Conservation (phyloP, 305 asterid genomes). For the Salvia sclarea region DNA sequence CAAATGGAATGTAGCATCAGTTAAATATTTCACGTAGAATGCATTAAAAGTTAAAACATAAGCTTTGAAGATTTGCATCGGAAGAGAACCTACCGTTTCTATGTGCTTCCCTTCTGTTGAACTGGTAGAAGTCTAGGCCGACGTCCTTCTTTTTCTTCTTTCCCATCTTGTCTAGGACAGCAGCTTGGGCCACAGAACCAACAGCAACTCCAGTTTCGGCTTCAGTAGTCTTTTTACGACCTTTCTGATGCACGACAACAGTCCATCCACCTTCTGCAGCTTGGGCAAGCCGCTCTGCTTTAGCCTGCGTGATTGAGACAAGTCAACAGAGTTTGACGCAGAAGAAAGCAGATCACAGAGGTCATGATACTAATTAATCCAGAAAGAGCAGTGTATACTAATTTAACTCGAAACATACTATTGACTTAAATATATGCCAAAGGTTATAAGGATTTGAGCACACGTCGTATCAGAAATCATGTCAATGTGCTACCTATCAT, state of each 20-base stretch:
- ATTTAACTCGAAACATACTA: neutral
- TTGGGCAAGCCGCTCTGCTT: slow-evolving; percentile 66
- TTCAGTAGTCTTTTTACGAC: slow-evolving; percentile 89
- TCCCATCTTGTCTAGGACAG: slow-evolving; percentile 64
- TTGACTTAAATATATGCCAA: neutral
- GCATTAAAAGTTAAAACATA: neutral
- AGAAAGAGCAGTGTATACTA: slow-evolving; percentile 4
- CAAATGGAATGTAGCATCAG: neutral
- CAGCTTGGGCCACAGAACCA: slow-evolving; percentile 89
- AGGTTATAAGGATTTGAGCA: slow-evolving; percentile 1
- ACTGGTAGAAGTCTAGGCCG: slow-evolving; percentile 77
- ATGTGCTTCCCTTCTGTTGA: slow-evolving; percentile 85
- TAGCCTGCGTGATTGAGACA: slow-evolving; percentile 56
- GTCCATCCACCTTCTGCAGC: slow-evolving; percentile 97
- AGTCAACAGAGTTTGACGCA: slow-evolving; percentile 1
- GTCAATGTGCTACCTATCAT: slow-evolving; percentile 1
- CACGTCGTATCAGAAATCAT: neutral
- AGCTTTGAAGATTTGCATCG: slow-evolving; percentile 9
- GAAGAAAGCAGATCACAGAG: neutral
- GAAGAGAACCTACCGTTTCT: slow-evolving; percentile 60
- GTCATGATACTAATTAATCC: neutral
- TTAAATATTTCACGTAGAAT: neutral
- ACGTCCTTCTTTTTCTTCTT: slow-evolving; percentile 68
- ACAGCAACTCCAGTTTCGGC: slow-evolving; percentile 79
- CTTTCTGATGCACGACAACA: slow-evolving; percentile 87